These are phyloP conservation scores for Alternaria angustiovoidea DNA, from an alignment of 2,329 filamentous ascomycete species.

Conservation along the genomic window DNA sequence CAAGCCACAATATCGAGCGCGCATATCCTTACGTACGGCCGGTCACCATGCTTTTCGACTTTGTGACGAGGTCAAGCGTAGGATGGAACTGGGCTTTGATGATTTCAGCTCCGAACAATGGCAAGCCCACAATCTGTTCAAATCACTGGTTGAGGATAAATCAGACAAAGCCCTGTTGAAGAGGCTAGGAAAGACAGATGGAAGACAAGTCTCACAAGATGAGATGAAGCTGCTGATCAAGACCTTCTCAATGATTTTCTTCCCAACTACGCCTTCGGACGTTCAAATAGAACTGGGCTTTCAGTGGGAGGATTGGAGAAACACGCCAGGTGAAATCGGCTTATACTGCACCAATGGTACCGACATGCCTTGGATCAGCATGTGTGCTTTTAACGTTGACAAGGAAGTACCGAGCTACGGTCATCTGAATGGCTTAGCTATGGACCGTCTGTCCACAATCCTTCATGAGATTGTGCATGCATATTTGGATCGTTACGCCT, in stretches of 20 bases:
- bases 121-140: too few species aligned
- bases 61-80: neutral
- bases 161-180: neutral
- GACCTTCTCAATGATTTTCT: neutral
- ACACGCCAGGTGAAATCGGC: neutral
- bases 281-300: neutral
- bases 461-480: neutral
- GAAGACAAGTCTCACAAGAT: neutral
- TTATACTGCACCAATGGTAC: neutral
- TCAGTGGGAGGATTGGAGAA: neutral
- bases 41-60: neutral
- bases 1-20: neutral
- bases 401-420: neutral
- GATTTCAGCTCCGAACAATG: neutral
- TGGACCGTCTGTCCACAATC: neutral
- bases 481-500: neutral
- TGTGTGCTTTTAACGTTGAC: neutral
- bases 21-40: neutral
- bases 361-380: neutral
- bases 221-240: neutral
- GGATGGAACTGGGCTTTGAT: neutral
- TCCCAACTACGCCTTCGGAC: neutral
- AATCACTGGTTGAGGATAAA: accelerated
- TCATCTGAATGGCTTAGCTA: neutral
- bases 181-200: neutral